Evolutionary conservation across 2,329 filamentous ascomycete species (phyloP).

Genomic region (Lithohypha guttulata): DNA sequence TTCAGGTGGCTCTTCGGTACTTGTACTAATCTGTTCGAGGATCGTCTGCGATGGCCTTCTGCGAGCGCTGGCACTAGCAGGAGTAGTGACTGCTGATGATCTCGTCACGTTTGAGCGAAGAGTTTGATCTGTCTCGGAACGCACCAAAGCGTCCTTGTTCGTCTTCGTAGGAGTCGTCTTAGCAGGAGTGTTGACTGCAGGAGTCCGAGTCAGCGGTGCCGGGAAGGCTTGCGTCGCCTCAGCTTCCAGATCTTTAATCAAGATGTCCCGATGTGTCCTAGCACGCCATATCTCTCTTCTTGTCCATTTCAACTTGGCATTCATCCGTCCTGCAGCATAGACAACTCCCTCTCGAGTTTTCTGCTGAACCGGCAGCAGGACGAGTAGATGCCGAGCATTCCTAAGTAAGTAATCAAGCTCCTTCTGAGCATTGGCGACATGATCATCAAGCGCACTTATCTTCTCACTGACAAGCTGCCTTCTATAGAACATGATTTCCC

Average conservation of each 20-base stretch:
- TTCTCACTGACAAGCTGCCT: slow-evolving; percentile 73
- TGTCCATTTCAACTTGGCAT: slow-evolving; percentile 87
- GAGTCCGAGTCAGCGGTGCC: slow-evolving; percentile 8
- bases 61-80: background rate
- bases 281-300: slow-evolving; percentile 86
- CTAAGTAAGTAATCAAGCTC: slow-evolving; percentile 72
- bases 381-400: slow-evolving; percentile 80
- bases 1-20: slow-evolving; percentile 1
- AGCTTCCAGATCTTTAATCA: slow-evolving; percentile 75
- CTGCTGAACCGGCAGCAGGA: slow-evolving; percentile 82
- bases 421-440: slow-evolving; percentile 60
- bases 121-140: slow-evolving; percentile 10
- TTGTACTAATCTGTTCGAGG: slow-evolving; percentile 19
- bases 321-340: slow-evolving; percentile 70
- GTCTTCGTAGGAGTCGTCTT: slow-evolving; percentile 18
- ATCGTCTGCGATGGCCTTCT: slow-evolving; percentile 9
- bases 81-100: background rate
- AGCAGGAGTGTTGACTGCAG: slow-evolving; percentile 13
- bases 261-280: slow-evolving; percentile 80
- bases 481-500: slow-evolving; percentile 74
- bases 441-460: slow-evolving; percentile 72
- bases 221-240: slow-evolving; percentile 38
- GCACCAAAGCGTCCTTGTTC: slow-evolving; percentile 10
- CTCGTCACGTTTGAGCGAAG: slow-evolving; percentile 5
- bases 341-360: slow-evolving; percentile 79